Conservation (phyloP, 805 yeast genomes). For the Ogataea pilisensis region DNA sequence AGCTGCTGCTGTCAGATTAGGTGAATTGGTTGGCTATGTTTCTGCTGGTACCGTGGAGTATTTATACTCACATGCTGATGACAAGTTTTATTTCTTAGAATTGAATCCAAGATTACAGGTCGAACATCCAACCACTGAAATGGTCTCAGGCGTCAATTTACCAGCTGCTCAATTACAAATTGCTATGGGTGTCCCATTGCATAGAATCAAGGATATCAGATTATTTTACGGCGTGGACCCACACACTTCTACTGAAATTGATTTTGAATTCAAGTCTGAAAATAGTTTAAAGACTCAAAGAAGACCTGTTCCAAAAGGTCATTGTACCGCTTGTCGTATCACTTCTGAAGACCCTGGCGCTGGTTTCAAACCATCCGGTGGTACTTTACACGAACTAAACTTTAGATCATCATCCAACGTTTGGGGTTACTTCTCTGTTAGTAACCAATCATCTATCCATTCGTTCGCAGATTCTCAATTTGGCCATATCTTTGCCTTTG, state of each 20-base stretch:
- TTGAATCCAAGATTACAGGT: constrained; percentile 98
- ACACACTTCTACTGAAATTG: constrained; percentile 83
- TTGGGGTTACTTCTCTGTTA: constrained; percentile 99
- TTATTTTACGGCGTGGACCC: constrained; percentile 94
- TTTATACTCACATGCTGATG: constrained; percentile 88
- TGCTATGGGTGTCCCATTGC: constrained; percentile 99
- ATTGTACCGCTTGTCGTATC: constrained; percentile 98
- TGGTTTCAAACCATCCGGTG: constrained; percentile 98
- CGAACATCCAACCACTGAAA: constrained; percentile 99
- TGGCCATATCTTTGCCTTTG: constrained; percentile 98
- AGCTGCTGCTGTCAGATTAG: constrained; percentile 94
- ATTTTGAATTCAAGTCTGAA: constrained; percentile 78
- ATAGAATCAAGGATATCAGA: constrained; percentile 90
- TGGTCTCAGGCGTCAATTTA: constrained; percentile 97
- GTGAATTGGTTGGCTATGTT: constrained; percentile 95
- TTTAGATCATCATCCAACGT: constrained; percentile 97
- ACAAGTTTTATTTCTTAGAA: constrained; percentile 93
- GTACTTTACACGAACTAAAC: constrained; percentile 92
- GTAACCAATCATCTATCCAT: constrained; percentile 94
- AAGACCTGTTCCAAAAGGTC: constrained; percentile 95
- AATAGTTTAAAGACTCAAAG: constrained; percentile 76
- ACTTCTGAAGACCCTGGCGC: constrained; percentile 99
- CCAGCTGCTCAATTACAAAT: constrained; percentile 98
- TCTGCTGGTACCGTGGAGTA: constrained; percentile 99
- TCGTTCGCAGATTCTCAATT: constrained; percentile 98